Conservation (phyloP, 805 yeast species). For the Starmera dryadoides region DNA sequence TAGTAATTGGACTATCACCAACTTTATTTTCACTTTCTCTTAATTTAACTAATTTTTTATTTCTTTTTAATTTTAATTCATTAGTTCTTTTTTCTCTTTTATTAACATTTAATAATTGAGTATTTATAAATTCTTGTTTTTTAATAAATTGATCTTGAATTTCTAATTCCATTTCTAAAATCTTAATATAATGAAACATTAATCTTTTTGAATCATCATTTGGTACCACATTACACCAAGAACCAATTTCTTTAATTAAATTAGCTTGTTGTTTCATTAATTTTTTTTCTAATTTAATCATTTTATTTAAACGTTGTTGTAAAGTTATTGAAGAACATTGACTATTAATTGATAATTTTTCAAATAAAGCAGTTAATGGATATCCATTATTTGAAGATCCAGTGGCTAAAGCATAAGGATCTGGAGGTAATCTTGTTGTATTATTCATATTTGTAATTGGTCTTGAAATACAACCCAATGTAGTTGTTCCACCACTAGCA, state of each 20-base stretch:
- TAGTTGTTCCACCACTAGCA: background rate
- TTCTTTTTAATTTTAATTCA: slow-evolving; percentile 29
- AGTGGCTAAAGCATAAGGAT: slow-evolving; percentile 3
- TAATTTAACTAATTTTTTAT: slow-evolving; percentile 29
- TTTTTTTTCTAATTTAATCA: slow-evolving; percentile 33
- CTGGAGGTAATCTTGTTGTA: background rate
- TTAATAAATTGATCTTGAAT: slow-evolving; percentile 29
- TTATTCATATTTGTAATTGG: slow-evolving; percentile 1
- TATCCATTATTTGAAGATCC: slow-evolving; percentile 5
- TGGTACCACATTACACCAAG: slow-evolving; percentile 35
- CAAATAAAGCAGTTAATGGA: slow-evolving; percentile 19
- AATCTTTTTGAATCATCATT: slow-evolving; percentile 31
- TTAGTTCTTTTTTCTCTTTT: slow-evolving; percentile 43
- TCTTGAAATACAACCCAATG: background rate
- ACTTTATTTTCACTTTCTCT: slow-evolving; percentile 36
- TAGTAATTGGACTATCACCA: slow-evolving; percentile 39
- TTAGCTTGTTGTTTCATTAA: slow-evolving; percentile 28
- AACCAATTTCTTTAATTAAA: slow-evolving; percentile 30
- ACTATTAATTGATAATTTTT: slow-evolving; percentile 12
- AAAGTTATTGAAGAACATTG: slow-evolving; percentile 22
- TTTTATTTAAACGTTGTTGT: slow-evolving; percentile 25
- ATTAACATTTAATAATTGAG: slow-evolving; percentile 37
- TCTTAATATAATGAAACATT: slow-evolving; percentile 32
- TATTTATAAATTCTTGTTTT: slow-evolving; percentile 34
- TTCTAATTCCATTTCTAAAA: slow-evolving; percentile 31